Percentiles rank a stretch among this genome's conserved stretches.
phyloP scores from a whole-genome alignment of 371 early-diverging fungal genomes.

The Smittium culicis region DNA sequence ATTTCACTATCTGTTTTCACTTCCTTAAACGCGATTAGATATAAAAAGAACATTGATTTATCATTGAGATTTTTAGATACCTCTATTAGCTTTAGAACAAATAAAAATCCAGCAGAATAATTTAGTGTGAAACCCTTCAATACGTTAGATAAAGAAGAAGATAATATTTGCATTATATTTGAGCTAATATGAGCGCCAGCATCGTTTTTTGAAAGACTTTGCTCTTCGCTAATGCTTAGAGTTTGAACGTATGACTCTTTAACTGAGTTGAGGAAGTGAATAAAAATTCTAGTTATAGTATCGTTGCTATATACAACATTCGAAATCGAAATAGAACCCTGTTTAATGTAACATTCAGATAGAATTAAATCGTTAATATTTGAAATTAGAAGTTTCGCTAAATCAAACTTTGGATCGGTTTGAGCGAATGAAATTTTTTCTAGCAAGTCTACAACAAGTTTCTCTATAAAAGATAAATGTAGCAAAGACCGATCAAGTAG shows the following conservation, averaged over 20 bases:
- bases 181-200: no score
- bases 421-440: background rate
- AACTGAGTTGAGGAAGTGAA: background rate
- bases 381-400: background rate
- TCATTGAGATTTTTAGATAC: no score
- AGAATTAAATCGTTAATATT: background rate
- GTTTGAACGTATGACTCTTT: background rate
- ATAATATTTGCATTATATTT: no score
- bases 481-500: background rate
- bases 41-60: no score
- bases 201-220: no score
- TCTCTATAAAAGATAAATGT: background rate
- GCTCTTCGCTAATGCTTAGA: background rate
- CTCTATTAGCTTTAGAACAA: background rate
- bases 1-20: no score
- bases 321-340: background rate
- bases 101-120: background rate
- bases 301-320: background rate
- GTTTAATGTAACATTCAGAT: background rate
- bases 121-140: background rate
- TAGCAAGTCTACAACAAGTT: background rate
- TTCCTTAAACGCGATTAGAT: no score
- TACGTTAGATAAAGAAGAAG: background rate
- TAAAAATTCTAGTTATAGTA: background rate
- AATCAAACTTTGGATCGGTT: background rate